Percentiles rank a stretch among this genome's conserved stretches.
phyloP scores from a whole-genome alignment of 306 rosid species.

The Coriaria nepalensis region DNA sequence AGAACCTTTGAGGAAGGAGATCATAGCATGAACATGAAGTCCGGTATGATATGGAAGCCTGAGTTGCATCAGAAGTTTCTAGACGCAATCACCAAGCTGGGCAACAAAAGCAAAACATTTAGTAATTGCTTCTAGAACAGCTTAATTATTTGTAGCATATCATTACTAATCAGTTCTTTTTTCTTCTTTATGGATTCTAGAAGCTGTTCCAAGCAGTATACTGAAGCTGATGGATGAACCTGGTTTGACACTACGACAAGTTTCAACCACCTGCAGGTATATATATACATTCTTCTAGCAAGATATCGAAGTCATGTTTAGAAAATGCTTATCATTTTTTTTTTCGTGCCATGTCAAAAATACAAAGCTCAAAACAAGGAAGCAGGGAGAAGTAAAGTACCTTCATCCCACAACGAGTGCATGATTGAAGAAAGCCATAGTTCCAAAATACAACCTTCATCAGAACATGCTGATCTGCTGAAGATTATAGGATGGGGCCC shows the following conservation, averaged over 20 bases:
- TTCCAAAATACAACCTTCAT: constrained; percentile 11
- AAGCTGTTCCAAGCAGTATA: constrained; percentile 7
- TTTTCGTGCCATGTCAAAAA: constrained; percentile 9
- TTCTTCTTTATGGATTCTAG: background rate
- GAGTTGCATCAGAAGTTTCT: constrained; percentile 7
- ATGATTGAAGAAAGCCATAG: constrained; percentile 7
- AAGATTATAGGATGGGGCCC: no score
- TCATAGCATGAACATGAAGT: background rate
- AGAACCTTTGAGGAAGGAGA: background rate
- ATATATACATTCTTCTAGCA: background rate
- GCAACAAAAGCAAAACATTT: constrained; percentile 1
- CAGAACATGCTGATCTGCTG: constrained; percentile 11
- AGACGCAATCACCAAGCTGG: constrained; percentile 11
- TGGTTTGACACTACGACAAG: constrained; percentile 9
- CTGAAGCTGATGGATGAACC: constrained; percentile 12
- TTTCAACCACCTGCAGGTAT: constrained; percentile 6
- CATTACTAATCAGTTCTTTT: background rate
- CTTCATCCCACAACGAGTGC: background rate
- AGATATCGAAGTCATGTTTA: background rate
- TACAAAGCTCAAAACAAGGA: constrained; percentile 8
- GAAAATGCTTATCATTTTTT: no score
- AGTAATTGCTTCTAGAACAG: background rate
- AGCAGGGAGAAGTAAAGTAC: background rate
- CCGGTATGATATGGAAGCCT: constrained; percentile 10
- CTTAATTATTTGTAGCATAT: background rate